Conservation (phyloP, 2,329 filamentous ascomycete species). For the Pyrenophora seminiperda region DNA sequence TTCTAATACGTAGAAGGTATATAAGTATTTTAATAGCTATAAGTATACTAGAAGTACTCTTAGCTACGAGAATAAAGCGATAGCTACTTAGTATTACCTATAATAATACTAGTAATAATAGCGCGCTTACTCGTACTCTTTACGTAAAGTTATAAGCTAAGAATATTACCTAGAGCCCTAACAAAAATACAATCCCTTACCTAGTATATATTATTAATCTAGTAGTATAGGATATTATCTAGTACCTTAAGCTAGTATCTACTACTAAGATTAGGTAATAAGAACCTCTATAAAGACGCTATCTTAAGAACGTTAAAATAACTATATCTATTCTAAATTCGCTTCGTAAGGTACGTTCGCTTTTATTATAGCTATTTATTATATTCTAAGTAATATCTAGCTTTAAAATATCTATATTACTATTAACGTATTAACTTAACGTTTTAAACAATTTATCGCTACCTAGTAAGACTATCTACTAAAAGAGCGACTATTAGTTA, state of each 20-base stretch:
- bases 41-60: background rate
- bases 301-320: background rate
- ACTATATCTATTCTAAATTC: no score
- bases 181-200: slow-evolving; percentile 5
- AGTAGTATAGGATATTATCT: slow-evolving; percentile 3
- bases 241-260: slow-evolving; percentile 1
- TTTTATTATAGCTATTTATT: no score
- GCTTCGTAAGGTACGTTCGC: no score
- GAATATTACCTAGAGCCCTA: background rate
- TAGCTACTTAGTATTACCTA: background rate
- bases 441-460: no score
- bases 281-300: background rate
- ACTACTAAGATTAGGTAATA: background rate
- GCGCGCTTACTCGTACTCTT: background rate
- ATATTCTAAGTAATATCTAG: no score
- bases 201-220: slow-evolving; percentile 12
- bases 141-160: background rate
- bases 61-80: no score
- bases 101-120: slow-evolving; percentile 3
- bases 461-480: no score
- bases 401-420: no score
- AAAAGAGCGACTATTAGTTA: no score
- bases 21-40: slow-evolving; percentile 1
- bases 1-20: slow-evolving; percentile 1
- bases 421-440: no score